Evolutionary conservation across 331 rosid species (phyloP), one percentile per base, ranked within the genome.

Genomic region (Quercus phellos): DNA sequence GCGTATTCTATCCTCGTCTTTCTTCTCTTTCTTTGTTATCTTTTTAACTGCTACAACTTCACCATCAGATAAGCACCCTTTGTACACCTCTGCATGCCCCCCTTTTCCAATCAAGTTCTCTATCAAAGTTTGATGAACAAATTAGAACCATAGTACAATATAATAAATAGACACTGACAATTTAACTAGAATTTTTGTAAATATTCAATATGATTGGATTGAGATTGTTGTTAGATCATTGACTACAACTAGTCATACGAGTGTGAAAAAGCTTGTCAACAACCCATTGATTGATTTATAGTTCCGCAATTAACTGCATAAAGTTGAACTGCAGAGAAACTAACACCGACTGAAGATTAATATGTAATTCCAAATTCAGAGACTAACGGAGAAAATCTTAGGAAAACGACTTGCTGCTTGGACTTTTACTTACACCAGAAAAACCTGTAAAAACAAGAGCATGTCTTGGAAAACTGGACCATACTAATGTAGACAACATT

Each of bases 61-160:
- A 55, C 98, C 98, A 77, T 91, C 88, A 0, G 84, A 22, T 77
- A 95, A 77, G 54, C 35, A 18, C 16, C 99, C 99, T 79, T 72
- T 91, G 87, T 88, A 95, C 34, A 95, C 99, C 83, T 91, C 98
- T 21, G 99, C 99, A 75, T 95, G 96, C 32, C 99, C 99, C 64
- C 99, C 99, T 87, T 85, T 82, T 13, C 99, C 99, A 35, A 95
- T 70, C 86, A 91, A 19, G 87, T 93, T 95, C 55, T 89, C 99
- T 95, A 68, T 24, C 70, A 27, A 63, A 58, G 19, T 13, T 27
- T 17, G 46, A 3, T 66, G 38, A 34, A 58, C 60, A 21, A 19
- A 26, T 54, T 42, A 67, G 68, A 60, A 21, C 68, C 68, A 50
- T 38, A 5, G 30, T 56, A 58, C 76, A 60, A 55, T 21, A 60